Conservation (phyloP, 768 basidiomycete species). For the Tulasnella sp. region DNA sequence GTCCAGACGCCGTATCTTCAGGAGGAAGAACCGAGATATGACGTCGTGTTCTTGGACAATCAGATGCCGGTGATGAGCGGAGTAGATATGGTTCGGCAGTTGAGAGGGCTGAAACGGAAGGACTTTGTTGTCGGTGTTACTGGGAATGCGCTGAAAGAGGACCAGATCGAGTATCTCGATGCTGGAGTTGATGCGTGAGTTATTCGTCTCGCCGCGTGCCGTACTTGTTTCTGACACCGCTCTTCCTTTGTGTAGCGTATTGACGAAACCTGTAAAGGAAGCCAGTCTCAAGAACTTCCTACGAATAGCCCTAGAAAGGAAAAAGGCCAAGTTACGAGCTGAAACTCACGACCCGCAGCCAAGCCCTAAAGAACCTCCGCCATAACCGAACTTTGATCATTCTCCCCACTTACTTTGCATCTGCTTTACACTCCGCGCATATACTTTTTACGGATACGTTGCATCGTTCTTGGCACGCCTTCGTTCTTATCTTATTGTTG, state of each 20-base stretch:
- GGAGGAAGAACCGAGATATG: slow-evolving; percentile 33
- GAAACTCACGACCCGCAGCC: slow-evolving; percentile 8
- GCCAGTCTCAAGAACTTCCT: slow-evolving; percentile 29
- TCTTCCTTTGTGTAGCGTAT: slow-evolving; percentile 39
- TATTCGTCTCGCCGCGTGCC: neutral
- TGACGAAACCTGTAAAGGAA: slow-evolving; percentile 69
- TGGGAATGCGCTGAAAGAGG: slow-evolving; percentile 51
- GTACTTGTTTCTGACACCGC: neutral
- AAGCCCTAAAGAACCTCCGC: neutral
- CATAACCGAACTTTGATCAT: neutral
- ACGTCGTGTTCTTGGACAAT: slow-evolving; percentile 59
- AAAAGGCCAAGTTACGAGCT: slow-evolving; percentile 12
- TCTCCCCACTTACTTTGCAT: neutral
- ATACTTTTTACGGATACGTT: neutral
- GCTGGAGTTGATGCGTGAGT: slow-evolving; percentile 60
- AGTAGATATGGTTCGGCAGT: slow-evolving; percentile 57
- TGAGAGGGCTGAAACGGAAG: slow-evolving; percentile 58
- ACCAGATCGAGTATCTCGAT: slow-evolving; percentile 70
- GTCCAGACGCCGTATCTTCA: slow-evolving; percentile 13
- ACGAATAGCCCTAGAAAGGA: slow-evolving; percentile 18
- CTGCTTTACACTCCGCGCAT: neutral
- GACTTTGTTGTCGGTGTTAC: slow-evolving; percentile 61
- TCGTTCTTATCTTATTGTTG: neutral
- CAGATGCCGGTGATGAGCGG: slow-evolving; percentile 60
- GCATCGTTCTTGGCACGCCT: neutral